phyloP scores from a whole-genome alignment of 2,329 filamentous ascomycete genomes.

The Sarocladium brachiariae region DNA sequence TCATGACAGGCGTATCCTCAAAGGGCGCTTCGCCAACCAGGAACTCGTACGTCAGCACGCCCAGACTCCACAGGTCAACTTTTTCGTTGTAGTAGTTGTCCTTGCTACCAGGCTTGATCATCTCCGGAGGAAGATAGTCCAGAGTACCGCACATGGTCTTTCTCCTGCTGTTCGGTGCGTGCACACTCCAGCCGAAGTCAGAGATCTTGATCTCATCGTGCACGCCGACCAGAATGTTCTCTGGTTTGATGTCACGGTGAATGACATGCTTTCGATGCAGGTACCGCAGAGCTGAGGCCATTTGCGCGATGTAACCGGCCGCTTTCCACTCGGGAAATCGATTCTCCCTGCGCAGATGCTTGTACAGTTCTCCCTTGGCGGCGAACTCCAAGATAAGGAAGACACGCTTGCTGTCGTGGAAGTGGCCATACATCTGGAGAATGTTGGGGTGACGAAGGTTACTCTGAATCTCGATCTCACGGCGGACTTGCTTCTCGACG shows the following conservation, averaged over 20 bases:
- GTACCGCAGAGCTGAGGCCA: slow-evolving; percentile 84
- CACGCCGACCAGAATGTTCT: slow-evolving; percentile 93
- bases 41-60: slow-evolving; percentile 94
- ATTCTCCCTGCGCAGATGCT: slow-evolving; percentile 71
- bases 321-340: slow-evolving; percentile 82
- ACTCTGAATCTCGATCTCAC: slow-evolving; percentile 85
- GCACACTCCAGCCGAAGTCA: slow-evolving; percentile 97
- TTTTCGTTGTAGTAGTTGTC: slow-evolving; percentile 93
- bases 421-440: slow-evolving; percentile 76
- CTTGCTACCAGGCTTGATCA: slow-evolving; percentile 74
- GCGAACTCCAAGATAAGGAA: slow-evolving; percentile 86
- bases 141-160: slow-evolving; percentile 96
- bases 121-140: slow-evolving; percentile 96
- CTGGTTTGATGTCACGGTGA: slow-evolving; percentile 94
- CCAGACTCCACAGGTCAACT: slow-evolving; percentile 92
- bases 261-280: slow-evolving; percentile 96
- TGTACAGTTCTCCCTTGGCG: slow-evolving; percentile 80
- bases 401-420: slow-evolving; percentile 82
- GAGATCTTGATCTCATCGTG: slow-evolving; percentile 98
- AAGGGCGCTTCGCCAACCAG: slow-evolving; percentile 94
- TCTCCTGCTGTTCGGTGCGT: slow-evolving; percentile 88
- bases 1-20: slow-evolving; percentile 92
- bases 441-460: slow-evolving; percentile 84
- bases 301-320: slow-evolving; percentile 81
- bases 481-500: slow-evolving; percentile 76